Evolutionary conservation across 306 rosid genomes (phyloP).

Genomic region (Alnus glutinosa): DNA sequence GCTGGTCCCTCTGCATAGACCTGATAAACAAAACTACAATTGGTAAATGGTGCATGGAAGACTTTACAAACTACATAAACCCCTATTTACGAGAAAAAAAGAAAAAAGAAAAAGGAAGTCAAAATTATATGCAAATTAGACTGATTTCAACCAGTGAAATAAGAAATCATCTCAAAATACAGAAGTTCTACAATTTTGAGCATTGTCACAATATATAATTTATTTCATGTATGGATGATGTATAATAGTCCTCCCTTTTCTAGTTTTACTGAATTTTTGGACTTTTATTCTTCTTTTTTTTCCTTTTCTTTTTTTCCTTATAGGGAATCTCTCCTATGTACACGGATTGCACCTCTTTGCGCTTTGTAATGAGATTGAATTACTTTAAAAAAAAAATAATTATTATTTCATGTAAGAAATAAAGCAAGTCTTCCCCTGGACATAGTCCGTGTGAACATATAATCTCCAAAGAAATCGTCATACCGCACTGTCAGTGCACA

Average conservation of each 20-base stretch:
- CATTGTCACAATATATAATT: constrained; percentile 5
- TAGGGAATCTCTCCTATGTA: too few species aligned
- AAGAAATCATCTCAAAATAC: constrained; percentile 13
- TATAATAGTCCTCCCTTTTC: too few species aligned
- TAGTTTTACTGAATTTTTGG: too few species aligned
- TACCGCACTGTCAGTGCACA: constrained; percentile 98
- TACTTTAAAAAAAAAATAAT: too few species aligned
- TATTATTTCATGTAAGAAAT: background rate
- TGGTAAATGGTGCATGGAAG: background rate
- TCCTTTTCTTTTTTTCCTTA: too few species aligned
- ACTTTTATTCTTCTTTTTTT: too few species aligned
- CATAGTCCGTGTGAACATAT: constrained; percentile 20
- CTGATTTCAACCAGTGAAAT: background rate
- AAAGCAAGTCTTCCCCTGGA: constrained; percentile 18
- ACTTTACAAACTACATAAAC: background rate
- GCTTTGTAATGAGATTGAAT: too few species aligned
- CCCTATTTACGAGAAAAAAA: background rate
- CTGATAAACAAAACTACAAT: constrained; percentile 46
- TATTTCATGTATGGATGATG: background rate
- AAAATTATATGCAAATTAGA: constrained; percentile 14
- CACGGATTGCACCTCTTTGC: too few species aligned
- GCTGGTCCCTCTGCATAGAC: constrained; percentile 99
- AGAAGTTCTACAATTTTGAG: constrained; percentile 1
- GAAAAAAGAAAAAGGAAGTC: background rate
- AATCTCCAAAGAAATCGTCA: constrained; percentile 28